phyloP scores from a whole-genome alignment of 2,329 filamentous ascomycete genomes.

The Clarireedia sp. region DNA sequence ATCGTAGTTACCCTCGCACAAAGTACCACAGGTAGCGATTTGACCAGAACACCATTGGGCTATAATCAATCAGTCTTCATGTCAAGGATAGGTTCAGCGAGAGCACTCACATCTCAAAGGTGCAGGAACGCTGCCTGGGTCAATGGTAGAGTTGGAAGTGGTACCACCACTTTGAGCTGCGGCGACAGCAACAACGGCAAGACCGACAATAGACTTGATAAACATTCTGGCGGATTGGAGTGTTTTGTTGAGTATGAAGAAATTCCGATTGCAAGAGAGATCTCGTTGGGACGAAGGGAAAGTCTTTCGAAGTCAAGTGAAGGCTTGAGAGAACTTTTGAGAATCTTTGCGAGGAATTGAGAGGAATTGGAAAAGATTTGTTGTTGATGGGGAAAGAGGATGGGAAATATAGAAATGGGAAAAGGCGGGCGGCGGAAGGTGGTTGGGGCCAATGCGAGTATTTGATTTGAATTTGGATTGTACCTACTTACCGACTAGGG shows the following conservation, averaged over 20 bases:
- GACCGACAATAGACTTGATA: constrained; percentile 21
- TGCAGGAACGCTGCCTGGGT: constrained; percentile 15
- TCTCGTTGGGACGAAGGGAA: neutral
- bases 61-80: constrained; percentile 24
- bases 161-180: constrained; percentile 14
- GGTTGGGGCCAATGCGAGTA: neutral
- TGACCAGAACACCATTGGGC: constrained; percentile 51
- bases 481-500: neutral
- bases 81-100: neutral
- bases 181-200: constrained; percentile 23
- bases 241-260: neutral
- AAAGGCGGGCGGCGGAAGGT: neutral
- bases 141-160: constrained; percentile 22
- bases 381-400: neutral
- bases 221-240: constrained; percentile 22
- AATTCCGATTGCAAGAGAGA: constrained; percentile 10
- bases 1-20: constrained; percentile 45
- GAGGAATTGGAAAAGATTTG: neutral
- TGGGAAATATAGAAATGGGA: neutral
- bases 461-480: neutral
- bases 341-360: neutral
- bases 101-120: constrained; percentile 19
- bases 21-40: constrained; percentile 49
- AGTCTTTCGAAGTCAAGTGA: neutral
- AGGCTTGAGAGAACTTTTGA: neutral